Conservation (phyloP, 2,329 filamentous ascomycete species). For the Diplocarpon rosae region DNA sequence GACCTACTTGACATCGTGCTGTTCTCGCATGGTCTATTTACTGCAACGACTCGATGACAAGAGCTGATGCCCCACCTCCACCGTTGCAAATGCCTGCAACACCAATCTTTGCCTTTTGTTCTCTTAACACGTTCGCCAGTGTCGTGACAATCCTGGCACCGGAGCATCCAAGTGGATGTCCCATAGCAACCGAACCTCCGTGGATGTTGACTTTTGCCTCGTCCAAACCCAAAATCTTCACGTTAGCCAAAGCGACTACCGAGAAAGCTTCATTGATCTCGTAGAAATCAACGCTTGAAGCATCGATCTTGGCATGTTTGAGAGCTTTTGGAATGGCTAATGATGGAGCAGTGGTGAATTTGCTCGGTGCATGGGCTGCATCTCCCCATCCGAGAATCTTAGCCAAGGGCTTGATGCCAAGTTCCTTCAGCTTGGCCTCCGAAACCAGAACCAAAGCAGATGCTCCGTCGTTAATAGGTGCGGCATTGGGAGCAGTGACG, state of each 20-base stretch:
- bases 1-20: no score
- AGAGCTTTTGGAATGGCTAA: conserved; percentile 95
- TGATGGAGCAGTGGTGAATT: conserved; percentile 90
- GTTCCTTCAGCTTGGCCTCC: conserved; percentile 85
- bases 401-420: conserved; percentile 81
- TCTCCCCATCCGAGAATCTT: conserved; percentile 98
- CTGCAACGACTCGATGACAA: conserved; percentile 63
- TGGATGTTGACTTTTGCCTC: conserved; percentile 90
- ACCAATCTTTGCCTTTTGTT: conserved; percentile 89
- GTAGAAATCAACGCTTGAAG: conserved; percentile 76
- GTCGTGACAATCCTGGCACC: conserved; percentile 91
- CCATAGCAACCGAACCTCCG: conserved; percentile 89
- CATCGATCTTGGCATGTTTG: conserved; percentile 77
- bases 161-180: conserved; percentile 87
- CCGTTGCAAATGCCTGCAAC: conserved; percentile 96
- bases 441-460: conserved; percentile 88
- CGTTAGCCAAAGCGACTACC: conserved; percentile 89
- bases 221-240: conserved; percentile 74
- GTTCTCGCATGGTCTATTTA: conserved; percentile 8
- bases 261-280: conserved; percentile 99
- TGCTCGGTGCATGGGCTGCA: conserved; percentile 79
- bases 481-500: conserved; percentile 92
- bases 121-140: conserved; percentile 73
- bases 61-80: conserved; percentile 84
- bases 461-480: conserved; percentile 90